Base-by-base conservation (phyloP, 306 rosid genomes). In the Rosa multiflora region DNA sequence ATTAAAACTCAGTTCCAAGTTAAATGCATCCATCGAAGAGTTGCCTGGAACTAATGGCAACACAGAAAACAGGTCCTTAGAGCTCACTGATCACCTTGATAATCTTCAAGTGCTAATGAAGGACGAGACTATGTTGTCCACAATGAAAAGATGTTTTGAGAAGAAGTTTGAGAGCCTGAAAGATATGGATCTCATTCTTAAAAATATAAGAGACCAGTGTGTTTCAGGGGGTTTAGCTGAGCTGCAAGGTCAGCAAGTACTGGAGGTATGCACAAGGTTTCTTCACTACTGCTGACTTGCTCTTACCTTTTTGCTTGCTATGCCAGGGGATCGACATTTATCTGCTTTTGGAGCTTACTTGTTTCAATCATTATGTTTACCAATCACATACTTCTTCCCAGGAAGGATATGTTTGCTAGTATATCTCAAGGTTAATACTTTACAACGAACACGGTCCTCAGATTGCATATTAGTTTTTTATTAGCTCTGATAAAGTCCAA, bases 91-190 rank as follows among this genome's bases (percentile, higher is more conserved):
- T 67, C 77, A 87, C 81, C 83, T 91, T 70, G 78, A 82, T 81
- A 90, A 90, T 93, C 96, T 96, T 89, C 90, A 70, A 77, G 77
- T 73, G 74, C 86, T 90, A 82, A 67, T 91, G 93, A 89, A 83
- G 74, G 98, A 93, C 67, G 77, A 86, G 44, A 83, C 82, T 68
- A 77, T 90, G 73, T 83, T 86, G 80, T 83, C 88, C 63, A 85
- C 58, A 44, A 59, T 88, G 74, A 88, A 87, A 81, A 82, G 83
- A 70, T 82, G 89, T 83, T 89, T 93, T 68, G 92, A 85, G 90
- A 87, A 75, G 76, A 93, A 89, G 80, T 79, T 79, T 79, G 89
- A 87, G 82, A 83, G 86, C 81, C 85, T 96, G 74, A 87, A 81
- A 82, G 82, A 86, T 74, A 82, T 93, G 83, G 88, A 87, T 74